Conservation (phyloP, 1,284 basidiomycete species). For the Schizophyllum commune region DNA sequence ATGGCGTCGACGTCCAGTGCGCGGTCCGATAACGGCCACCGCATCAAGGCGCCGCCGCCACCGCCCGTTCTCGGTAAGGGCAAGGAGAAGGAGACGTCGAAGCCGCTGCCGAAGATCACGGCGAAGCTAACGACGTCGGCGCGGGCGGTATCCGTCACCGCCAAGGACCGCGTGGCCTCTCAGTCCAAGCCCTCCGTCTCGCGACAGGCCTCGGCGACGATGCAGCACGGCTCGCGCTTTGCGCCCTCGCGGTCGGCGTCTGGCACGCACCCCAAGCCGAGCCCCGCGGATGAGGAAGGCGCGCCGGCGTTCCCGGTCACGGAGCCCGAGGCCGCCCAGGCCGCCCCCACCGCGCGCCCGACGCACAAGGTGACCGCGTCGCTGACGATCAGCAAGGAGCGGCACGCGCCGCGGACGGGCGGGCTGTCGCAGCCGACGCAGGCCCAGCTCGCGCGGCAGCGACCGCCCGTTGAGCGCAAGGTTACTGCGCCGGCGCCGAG, state of each 20-base stretch:
- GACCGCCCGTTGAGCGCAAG: background rate
- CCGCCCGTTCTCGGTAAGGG: background rate
- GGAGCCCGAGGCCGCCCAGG: background rate
- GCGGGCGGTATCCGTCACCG: background rate
- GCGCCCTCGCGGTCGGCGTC: background rate
- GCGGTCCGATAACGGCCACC: background rate
- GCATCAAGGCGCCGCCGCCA: background rate
- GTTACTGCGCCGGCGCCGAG: background rate
- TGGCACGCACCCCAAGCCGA: background rate
- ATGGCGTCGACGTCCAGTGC: background rate
- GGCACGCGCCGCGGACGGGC: constrained; percentile 8
- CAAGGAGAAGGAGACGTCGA: background rate
- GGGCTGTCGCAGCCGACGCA: constrained; percentile 9
- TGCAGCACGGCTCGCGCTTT: background rate
- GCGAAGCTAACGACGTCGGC: background rate
- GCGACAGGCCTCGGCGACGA: background rate
- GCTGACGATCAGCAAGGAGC: constrained; percentile 1
- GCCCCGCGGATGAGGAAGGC: background rate
- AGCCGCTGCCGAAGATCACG: background rate
- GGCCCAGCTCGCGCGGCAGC: constrained; percentile 10
- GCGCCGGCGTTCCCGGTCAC: background rate
- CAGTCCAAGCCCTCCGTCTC: background rate
- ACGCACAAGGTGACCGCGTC: background rate
- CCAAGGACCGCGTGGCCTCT: background rate
- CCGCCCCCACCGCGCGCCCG: background rate